Conservation (phyloP, 176 grass and related monocot genomes). For the Stipa capillata region DNA sequence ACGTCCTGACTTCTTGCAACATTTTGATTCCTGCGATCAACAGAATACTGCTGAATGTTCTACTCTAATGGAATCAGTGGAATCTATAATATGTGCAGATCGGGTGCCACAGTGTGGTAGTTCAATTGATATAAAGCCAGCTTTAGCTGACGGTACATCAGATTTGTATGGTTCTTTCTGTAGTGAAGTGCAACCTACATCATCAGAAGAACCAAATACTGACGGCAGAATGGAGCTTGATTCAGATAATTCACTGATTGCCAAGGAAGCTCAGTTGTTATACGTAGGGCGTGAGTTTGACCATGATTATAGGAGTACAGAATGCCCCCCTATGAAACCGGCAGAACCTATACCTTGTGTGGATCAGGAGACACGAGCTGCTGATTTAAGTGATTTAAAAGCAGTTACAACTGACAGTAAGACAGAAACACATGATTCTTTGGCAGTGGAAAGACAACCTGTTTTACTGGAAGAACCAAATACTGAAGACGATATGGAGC, state of each 20-base stretch:
- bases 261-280: neutral
- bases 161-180: neutral
- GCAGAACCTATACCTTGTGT: neutral
- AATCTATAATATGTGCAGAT: neutral
- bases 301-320: conserved; percentile 3
- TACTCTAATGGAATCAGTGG: neutral
- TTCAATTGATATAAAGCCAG: conserved; percentile 1
- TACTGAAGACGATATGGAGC: conserved; percentile 33
- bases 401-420: neutral
- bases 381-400: conserved; percentile 4
- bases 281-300: neutral
- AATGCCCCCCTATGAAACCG: neutral
- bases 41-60: conserved; percentile 4
- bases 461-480: conserved; percentile 1
- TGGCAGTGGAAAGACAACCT: neutral
- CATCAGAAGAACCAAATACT: conserved; percentile 14
- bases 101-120: neutral
- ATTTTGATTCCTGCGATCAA: neutral
- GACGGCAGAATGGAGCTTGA: conserved; percentile 2
- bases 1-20: neutral
- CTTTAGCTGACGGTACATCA: conserved; percentile 4
- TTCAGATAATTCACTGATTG: neutral
- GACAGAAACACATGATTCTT: conserved; percentile 2
- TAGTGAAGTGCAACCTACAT: conserved; percentile 2
- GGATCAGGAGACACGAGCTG: neutral